Evolutionary conservation across 2,329 filamentous ascomycete species (phyloP).

Genomic region (Exophiala bonariae): DNA sequence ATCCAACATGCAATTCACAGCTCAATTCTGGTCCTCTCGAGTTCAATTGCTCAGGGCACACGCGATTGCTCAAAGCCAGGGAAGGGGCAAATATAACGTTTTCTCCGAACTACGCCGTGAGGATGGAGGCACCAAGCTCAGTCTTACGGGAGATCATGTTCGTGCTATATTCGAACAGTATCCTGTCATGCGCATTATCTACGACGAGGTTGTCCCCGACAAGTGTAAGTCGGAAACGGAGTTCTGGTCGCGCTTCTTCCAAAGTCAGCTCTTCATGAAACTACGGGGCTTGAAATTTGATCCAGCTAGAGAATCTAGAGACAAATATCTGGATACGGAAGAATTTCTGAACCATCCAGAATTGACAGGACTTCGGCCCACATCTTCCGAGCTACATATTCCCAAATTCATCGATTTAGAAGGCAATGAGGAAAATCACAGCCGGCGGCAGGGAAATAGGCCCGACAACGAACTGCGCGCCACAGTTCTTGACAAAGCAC

Average conservation of each 20-base stretch:
- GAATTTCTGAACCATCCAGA: conserved; percentile 78
- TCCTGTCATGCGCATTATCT: conserved; percentile 83
- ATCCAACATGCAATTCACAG: conserved; percentile 76
- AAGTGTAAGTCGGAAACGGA: conserved; percentile 60
- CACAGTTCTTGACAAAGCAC: conserved; percentile 70
- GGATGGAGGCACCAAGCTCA: conserved; percentile 72
- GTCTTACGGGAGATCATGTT: conserved; percentile 87
- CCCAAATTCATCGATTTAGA: conserved; percentile 90
- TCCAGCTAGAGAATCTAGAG: conserved; percentile 68
- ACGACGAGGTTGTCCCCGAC: conserved; percentile 88
- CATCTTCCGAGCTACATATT: conserved; percentile 61
- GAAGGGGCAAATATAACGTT: conserved; percentile 88
- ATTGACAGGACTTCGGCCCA: conserved; percentile 44
- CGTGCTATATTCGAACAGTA: conserved; percentile 92
- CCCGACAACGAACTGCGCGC: conserved; percentile 91
- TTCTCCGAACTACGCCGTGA: conserved; percentile 84
- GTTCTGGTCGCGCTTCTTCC: conserved; percentile 95
- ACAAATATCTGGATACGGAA: conserved; percentile 47
- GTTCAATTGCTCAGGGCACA: conserved; percentile 83
- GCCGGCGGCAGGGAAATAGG: conserved; percentile 79
- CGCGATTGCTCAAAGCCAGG: conserved; percentile 84
- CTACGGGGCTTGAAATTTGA: conserved; percentile 84
- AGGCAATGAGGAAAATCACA: conserved; percentile 93
- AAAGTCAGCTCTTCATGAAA: conserved; percentile 85
- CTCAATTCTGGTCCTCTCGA: conserved; percentile 92